Conservation (phyloP, 306 rosid species). For the Citrullus colocynthis region DNA sequence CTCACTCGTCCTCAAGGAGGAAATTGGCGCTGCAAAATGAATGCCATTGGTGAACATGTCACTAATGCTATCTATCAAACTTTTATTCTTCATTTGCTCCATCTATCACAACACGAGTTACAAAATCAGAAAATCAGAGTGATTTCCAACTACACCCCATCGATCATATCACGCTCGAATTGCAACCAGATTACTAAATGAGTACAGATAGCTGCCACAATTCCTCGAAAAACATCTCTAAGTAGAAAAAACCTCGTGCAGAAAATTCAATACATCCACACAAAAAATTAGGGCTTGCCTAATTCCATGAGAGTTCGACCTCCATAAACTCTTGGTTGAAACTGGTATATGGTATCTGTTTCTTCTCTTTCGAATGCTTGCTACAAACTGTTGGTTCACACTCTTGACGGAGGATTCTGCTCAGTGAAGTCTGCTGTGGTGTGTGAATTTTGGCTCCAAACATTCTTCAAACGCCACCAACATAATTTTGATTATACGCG, state of each 20-base stretch:
- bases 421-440: not conserved
- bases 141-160: not conserved
- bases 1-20: conserved; percentile 58
- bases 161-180: not conserved
- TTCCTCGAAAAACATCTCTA: not conserved
- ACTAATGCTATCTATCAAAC: conserved; percentile 47
- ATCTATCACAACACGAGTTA: conserved; percentile 13
- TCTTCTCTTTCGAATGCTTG: not conserved
- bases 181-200: not conserved
- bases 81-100: conserved; percentile 39
- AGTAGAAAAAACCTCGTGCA: not conserved
- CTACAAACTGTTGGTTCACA: not conserved
- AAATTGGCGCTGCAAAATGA: conserved; percentile 53
- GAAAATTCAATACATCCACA: not conserved
- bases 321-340: not conserved
- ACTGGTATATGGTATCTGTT: not conserved
- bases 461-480: not conserved
- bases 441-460: conserved; percentile 4
- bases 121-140: not conserved
- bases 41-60: conserved; percentile 42
- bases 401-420: not conserved
- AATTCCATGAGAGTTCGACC: not conserved
- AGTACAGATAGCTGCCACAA: not conserved
- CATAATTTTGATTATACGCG: not conserved
- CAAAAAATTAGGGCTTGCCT: not conserved